Evolutionary conservation across 164 flowering plant genomes (phyloP).

Genomic region (Vitis cinerea): DNA sequence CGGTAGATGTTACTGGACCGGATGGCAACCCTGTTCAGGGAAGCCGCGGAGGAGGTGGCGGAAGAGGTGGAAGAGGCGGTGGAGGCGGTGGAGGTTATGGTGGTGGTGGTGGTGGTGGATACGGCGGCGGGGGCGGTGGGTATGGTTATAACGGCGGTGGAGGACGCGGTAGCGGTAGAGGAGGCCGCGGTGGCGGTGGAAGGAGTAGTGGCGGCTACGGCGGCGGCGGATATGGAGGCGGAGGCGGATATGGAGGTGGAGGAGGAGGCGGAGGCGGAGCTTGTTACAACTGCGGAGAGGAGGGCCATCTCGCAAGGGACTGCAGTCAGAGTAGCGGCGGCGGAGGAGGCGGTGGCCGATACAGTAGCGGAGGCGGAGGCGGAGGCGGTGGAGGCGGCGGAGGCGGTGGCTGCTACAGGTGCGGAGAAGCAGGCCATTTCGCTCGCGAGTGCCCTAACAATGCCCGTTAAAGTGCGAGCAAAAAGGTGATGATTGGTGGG

Average conservation of each 20-base stretch:
- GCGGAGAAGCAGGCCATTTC: constrained; percentile 58
- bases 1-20: constrained; percentile 87
- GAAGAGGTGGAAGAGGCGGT: constrained; percentile 25
- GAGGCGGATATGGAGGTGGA: constrained; percentile 33
- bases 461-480: constrained; percentile 12
- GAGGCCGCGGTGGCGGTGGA: constrained; percentile 30
- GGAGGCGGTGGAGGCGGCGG: constrained; percentile 43
- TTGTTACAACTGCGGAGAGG: constrained; percentile 50
- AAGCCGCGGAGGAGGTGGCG: constrained; percentile 27
- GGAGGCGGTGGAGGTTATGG: constrained; percentile 42
- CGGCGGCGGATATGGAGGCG: constrained; percentile 22
- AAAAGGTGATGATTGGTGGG: not conserved
- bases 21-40: constrained; percentile 59
- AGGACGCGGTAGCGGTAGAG: constrained; percentile 28
- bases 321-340: constrained; percentile 35
- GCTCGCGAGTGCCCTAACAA: constrained; percentile 54
- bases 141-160: constrained; percentile 30
- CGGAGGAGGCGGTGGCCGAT: constrained; percentile 33
- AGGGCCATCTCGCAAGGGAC: constrained; percentile 53
- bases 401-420: constrained; percentile 47
- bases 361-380: constrained; percentile 32
- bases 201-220: constrained; percentile 40
- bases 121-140: constrained; percentile 29
- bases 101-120: constrained; percentile 24
- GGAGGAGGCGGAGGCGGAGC: constrained; percentile 35